phyloP scores from a whole-genome alignment of 2,329 filamentous ascomycete species.

The Penicillium italicum region DNA sequence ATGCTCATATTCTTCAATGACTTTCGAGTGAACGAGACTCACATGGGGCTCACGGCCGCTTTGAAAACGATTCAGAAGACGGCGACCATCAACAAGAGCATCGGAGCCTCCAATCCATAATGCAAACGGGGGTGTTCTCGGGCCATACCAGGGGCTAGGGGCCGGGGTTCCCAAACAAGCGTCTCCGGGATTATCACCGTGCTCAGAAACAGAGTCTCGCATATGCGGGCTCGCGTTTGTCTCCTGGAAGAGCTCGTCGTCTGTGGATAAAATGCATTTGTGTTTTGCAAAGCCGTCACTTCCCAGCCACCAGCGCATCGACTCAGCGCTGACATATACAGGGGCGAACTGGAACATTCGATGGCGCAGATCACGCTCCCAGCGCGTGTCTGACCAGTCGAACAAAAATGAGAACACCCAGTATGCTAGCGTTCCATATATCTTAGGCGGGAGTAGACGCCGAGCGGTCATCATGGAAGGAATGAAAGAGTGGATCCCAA shows the following conservation, averaged over 20 bases:
- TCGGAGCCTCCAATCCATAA: constrained; percentile 85
- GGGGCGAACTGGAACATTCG: constrained; percentile 91
- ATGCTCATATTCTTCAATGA: constrained; percentile 87
- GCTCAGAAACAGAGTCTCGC: constrained; percentile 1
- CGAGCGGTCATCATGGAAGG: constrained; percentile 91
- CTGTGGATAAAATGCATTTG: constrained; percentile 80
- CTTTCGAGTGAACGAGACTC: constrained; percentile 71
- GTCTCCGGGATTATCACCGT: constrained; percentile 17
- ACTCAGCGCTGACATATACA: constrained; percentile 83
- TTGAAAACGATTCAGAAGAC: constrained; percentile 70
- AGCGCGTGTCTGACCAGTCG: constrained; percentile 77
- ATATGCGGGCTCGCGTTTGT: constrained; percentile 37
- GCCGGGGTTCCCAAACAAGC: constrained; percentile 16
- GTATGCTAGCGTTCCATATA: constrained; percentile 83
- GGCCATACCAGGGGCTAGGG: constrained; percentile 74
- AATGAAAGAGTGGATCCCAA: constrained; percentile 91
- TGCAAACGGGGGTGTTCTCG: constrained; percentile 74
- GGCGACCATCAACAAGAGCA: constrained; percentile 75
- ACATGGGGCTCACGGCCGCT: constrained; percentile 77
- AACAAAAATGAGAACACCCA: constrained; percentile 87
- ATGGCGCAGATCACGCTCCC: constrained; percentile 74
- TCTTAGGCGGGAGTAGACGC: constrained; percentile 55
- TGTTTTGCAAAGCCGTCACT: constrained; percentile 79
- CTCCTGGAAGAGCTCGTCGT: constrained; percentile 66
- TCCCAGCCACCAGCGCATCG: constrained; percentile 95